Conservation (phyloP, 2,329 filamentous ascomycete genomes). For the Geoglossum cookeanum region DNA sequence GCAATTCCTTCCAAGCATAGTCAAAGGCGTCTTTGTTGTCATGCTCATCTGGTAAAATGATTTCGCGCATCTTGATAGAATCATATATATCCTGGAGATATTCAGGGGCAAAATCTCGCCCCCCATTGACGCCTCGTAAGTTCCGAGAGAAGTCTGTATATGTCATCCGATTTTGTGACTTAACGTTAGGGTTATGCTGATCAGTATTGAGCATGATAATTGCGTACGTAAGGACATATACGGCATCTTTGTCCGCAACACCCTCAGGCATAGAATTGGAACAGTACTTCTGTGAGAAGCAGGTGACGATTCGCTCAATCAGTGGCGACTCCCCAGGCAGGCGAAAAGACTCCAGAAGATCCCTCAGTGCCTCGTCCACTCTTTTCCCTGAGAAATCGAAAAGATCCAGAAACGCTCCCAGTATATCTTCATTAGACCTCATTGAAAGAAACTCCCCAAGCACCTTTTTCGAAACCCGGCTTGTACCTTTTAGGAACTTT, state of each 20-base stretch:
- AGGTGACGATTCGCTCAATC: conserved; percentile 79
- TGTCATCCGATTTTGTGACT: conserved; percentile 62
- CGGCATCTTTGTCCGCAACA: conserved; percentile 68
- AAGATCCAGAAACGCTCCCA: conserved; percentile 66
- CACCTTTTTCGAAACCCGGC: conserved; percentile 71
- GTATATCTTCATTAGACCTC: conserved; percentile 64
- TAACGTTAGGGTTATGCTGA: conserved; percentile 85
- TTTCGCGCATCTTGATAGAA: conserved; percentile 81
- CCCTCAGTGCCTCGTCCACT: conserved; percentile 74
- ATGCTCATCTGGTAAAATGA: conserved; percentile 91
- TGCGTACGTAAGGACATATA: conserved; percentile 82
- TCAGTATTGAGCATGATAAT: conserved; percentile 98
- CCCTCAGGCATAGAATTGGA: conserved; percentile 47
- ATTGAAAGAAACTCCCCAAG: conserved; percentile 91
- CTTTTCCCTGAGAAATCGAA: conserved; percentile 78
- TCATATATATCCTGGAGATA: conserved; percentile 79
- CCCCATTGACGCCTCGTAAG: conserved; percentile 73
- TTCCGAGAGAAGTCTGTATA: conserved; percentile 69
- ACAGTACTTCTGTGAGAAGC: conserved; percentile 75
- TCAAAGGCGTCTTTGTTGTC: conserved; percentile 94
- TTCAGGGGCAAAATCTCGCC: conserved; percentile 63
- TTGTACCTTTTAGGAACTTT: conserved; percentile 72
- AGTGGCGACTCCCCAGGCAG: conserved; percentile 82
- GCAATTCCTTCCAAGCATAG: conserved; percentile 88
- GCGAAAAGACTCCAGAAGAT: conserved; percentile 80